phyloP scores from a whole-genome alignment of 2,329 filamentous ascomycete genomes.

The Allantophomopsis cytisporea region DNA sequence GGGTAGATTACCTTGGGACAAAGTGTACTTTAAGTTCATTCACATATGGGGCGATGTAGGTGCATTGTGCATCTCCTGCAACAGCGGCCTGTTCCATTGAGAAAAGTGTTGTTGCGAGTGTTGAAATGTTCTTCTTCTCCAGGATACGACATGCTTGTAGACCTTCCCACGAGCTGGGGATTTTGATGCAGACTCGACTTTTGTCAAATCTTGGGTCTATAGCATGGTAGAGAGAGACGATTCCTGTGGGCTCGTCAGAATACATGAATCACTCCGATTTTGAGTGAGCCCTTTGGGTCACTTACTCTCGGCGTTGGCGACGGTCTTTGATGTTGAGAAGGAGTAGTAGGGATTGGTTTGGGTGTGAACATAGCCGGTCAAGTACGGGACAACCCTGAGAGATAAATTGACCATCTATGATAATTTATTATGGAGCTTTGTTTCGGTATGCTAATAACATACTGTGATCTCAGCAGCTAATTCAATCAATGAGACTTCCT shows the following conservation, averaged over 20 bases:
- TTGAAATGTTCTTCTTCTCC: conserved; percentile 41
- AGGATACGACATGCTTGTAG: conserved; percentile 42
- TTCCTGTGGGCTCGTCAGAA: conserved; percentile 22
- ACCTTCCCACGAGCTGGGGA: conserved; percentile 50
- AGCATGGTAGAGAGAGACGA: conserved; percentile 30
- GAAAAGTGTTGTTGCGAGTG: conserved; percentile 50
- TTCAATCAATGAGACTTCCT: conserved; percentile 24
- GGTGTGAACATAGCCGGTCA: conserved; percentile 40
- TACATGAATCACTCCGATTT: no score
- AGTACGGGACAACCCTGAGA: conserved; percentile 31
- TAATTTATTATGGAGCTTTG: no score
- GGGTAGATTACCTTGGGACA: conserved; percentile 25
- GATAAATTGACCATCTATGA: conserved; percentile 37
- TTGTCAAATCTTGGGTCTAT: conserved; percentile 28
- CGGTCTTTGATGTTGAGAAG: conserved; percentile 32
- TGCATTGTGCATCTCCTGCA: conserved; percentile 41
- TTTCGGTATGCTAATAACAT: conserved; percentile 6
- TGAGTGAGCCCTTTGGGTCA: no score
- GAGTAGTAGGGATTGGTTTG: conserved; percentile 44
- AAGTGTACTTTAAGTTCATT: conserved; percentile 53
- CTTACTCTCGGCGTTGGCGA: conserved; percentile 26
- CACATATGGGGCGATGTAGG: conserved; percentile 52
- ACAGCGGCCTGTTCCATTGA: conserved; percentile 44
- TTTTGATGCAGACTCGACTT: conserved; percentile 44
- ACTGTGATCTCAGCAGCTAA: conserved; percentile 43